phyloP scores from a whole-genome alignment of 768 basidiomycete species.

The Boletus tylopilopsis region DNA sequence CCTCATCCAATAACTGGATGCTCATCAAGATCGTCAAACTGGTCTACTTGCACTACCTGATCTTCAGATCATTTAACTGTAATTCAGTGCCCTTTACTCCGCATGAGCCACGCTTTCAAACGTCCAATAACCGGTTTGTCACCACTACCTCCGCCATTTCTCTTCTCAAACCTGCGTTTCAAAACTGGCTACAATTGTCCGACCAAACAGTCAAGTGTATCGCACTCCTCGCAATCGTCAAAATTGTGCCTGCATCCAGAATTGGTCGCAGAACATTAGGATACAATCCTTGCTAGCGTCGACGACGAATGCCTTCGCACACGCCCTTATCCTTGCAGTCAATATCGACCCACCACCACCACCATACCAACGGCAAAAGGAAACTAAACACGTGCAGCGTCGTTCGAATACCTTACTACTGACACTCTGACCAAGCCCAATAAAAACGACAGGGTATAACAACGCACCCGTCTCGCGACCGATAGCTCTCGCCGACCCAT shows the following conservation, averaged over 20 bases:
- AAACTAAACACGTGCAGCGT: too few species aligned
- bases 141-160: constrained; percentile 95
- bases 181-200: constrained; percentile 65
- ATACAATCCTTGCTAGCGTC: constrained; percentile 83
- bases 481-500: too few species aligned
- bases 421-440: too few species aligned
- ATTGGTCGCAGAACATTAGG: constrained; percentile 87
- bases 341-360: too few species aligned
- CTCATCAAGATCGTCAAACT: constrained; percentile 97
- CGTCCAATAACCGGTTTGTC: constrained; percentile 91
- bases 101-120: constrained; percentile 87
- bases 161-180: constrained; percentile 79
- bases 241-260: constrained; percentile 93
- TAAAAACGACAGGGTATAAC: too few species aligned
- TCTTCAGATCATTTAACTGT: background rate
- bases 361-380: too few species aligned
- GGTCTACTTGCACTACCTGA: constrained; percentile 41
- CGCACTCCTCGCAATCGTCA: constrained; percentile 88
- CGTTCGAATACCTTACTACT: too few species aligned
- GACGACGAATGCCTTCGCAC: too few species aligned
- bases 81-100: constrained; percentile 96
- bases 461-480: too few species aligned
- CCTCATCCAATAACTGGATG: constrained; percentile 99
- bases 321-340: too few species aligned
- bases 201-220: constrained; percentile 88